Evolutionary conservation across 257 asterid genomes (phyloP).

Genomic region (Cynanchum wilfordii): DNA sequence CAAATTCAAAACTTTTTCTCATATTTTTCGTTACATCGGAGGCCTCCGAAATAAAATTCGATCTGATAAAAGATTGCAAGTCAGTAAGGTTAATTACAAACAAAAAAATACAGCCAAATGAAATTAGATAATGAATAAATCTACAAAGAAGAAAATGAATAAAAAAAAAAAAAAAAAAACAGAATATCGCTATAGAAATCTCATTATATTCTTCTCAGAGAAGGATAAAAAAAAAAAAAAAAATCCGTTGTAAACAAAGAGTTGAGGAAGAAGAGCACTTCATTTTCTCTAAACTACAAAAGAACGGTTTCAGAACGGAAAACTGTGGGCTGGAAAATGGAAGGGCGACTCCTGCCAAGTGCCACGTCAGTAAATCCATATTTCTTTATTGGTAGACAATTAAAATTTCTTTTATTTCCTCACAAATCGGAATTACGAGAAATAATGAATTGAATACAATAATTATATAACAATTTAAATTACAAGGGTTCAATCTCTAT

Average conservation of each 20-base stretch:
- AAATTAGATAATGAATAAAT: background rate
- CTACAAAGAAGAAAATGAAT: too few relatives aligned
- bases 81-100: background rate
- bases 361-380: slow-evolving; percentile 36
- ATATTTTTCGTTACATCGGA: background rate
- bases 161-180: too few relatives aligned
- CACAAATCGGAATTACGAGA: too few relatives aligned
- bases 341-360: slow-evolving; percentile 19
- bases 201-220: too few relatives aligned
- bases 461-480: too few relatives aligned
- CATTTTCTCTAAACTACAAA: background rate
- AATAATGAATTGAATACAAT: too few relatives aligned
- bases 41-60: background rate
- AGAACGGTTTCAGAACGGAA: background rate
- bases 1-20: background rate
- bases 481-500: too few relatives aligned
- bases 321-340: slow-evolving; percentile 44
- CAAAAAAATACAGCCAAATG: background rate
- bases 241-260: too few relatives aligned
- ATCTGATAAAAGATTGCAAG: background rate
- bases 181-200: too few relatives aligned
- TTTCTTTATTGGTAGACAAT: too few relatives aligned
- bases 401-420: too few relatives aligned
- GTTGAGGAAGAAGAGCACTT: background rate
- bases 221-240: too few relatives aligned